A percentile compares a stretch with the other conserved stretches of the same genome.
These are phyloP conservation scores for Delitschia confertaspora DNA, from an alignment of 495 filamentous ascomycete genomes.

Conservation along the genomic window DNA sequence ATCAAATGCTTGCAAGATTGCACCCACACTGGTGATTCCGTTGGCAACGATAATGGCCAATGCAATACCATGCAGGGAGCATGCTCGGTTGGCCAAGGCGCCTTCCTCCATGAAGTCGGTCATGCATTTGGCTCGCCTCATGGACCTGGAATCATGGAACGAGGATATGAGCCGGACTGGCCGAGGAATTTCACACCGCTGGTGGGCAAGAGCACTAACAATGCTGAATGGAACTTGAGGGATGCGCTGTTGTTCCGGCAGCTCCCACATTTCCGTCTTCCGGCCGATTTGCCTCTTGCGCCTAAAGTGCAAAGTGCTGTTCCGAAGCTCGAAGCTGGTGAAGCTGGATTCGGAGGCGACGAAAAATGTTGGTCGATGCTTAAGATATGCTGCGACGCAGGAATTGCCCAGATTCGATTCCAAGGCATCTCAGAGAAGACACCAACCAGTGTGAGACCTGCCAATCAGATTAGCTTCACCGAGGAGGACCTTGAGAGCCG, in stretches of 20 bases:
- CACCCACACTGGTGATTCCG: slow-evolving; percentile 29
- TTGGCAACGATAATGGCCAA: slow-evolving; percentile 38
- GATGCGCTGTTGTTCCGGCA: slow-evolving; percentile 34
- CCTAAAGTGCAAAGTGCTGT: not conserved
- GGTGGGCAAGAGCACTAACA: too few species aligned
- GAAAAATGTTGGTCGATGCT: slow-evolving; percentile 11
- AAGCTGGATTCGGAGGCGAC: slow-evolving; percentile 6
- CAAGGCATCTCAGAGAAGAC: slow-evolving; percentile 2
- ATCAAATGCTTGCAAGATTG: slow-evolving; percentile 34
- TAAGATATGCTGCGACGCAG: slow-evolving; percentile 2
- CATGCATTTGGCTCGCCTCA: slow-evolving; percentile 38
- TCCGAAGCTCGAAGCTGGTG: not conserved
- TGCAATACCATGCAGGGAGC: slow-evolving; percentile 36
- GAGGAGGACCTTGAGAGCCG: slow-evolving; percentile 13
- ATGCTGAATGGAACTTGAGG: slow-evolving; percentile 34
- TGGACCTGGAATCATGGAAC: slow-evolving; percentile 35
- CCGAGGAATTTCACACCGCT: slow-evolving; percentile 31
- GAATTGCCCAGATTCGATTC: slow-evolving; percentile 13
- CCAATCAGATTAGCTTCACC: slow-evolving; percentile 6
- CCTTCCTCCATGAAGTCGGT: slow-evolving; percentile 38
- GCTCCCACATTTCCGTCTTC: slow-evolving; percentile 35
- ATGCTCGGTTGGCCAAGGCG: slow-evolving; percentile 39
- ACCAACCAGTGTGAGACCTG: slow-evolving; percentile 11
- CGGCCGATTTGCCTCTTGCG: slow-evolving; percentile 25
- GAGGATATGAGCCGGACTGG: slow-evolving; percentile 37